These are phyloP conservation scores for Solanum corneliomulleri DNA, from an alignment of 257 asterid species.

Conservation along the genomic window DNA sequence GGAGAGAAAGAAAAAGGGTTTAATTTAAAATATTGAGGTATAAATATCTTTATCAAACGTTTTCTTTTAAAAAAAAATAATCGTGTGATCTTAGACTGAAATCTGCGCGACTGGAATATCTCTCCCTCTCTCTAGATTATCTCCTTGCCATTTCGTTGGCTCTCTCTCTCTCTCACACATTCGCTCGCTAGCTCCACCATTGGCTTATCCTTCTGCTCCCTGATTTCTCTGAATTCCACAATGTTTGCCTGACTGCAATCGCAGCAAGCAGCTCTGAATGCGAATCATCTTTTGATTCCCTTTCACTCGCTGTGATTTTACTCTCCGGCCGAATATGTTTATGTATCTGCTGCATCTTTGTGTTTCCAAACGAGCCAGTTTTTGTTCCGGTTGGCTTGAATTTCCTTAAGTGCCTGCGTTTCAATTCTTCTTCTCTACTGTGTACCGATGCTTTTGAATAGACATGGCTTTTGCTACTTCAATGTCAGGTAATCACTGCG, in stretches of 20 bases:
- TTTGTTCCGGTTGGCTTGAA: background rate
- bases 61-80: background rate
- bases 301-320: background rate
- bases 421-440: background rate
- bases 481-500: slow-evolving; percentile 43
- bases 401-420: background rate
- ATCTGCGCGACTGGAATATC: background rate
- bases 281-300: background rate
- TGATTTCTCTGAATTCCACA: background rate
- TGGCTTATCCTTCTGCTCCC: background rate
- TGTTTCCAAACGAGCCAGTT: background rate
- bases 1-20: background rate
- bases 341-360: background rate
- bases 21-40: background rate
- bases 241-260: background rate
- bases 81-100: background rate
- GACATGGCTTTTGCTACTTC: slow-evolving; percentile 63
- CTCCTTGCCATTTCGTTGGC: background rate
- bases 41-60: background rate
- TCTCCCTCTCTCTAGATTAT: slow-evolving; percentile 10
- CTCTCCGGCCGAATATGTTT: background rate
- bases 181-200: background rate
- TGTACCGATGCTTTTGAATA: slow-evolving; percentile 56
- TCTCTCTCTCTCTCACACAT: background rate
- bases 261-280: background rate